Evolutionary conservation across 2,329 filamentous ascomycete species (phyloP).

Genomic region (Penicillium sp.): DNA sequence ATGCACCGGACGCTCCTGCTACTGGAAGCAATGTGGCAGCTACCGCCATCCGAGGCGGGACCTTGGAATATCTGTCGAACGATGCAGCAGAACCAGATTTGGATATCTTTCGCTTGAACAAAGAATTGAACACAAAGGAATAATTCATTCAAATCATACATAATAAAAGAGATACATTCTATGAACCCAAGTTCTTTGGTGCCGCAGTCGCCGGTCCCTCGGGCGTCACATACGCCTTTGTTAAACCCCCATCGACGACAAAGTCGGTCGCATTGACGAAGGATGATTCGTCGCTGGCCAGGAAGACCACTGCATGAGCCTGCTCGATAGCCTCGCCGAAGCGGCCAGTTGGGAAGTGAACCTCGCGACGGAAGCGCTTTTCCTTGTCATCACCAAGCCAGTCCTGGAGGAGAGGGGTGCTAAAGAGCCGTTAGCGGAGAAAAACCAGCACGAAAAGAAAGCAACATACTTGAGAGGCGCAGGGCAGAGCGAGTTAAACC

Average conservation of each 20-base stretch:
- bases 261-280: constrained; percentile 90
- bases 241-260: constrained; percentile 91
- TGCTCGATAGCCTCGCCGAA: constrained; percentile 91
- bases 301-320: constrained; percentile 79
- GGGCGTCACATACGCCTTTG: constrained; percentile 74
- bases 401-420: constrained; percentile 82
- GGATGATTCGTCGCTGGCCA: constrained; percentile 81
- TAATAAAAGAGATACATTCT: constrained; percentile 9
- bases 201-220: constrained; percentile 55
- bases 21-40: constrained; percentile 46
- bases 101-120: constrained; percentile 51
- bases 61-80: constrained; percentile 48
- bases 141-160: constrained; percentile 8
- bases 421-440: constrained; percentile 22
- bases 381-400: constrained; percentile 82
- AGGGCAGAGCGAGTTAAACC: constrained; percentile 87
- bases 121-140: neutral
- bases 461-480: constrained; percentile 70
- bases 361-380: constrained; percentile 76
- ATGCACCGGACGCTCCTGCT: constrained; percentile 46
- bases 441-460: neutral
- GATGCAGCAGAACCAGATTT: constrained; percentile 50
- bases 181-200: constrained; percentile 48
- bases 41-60: constrained; percentile 31
- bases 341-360: constrained; percentile 82